These are phyloP conservation scores for Pholiota adiposa DNA, from an alignment of 1,284 basidiomycete species.

Conservation along the genomic window DNA sequence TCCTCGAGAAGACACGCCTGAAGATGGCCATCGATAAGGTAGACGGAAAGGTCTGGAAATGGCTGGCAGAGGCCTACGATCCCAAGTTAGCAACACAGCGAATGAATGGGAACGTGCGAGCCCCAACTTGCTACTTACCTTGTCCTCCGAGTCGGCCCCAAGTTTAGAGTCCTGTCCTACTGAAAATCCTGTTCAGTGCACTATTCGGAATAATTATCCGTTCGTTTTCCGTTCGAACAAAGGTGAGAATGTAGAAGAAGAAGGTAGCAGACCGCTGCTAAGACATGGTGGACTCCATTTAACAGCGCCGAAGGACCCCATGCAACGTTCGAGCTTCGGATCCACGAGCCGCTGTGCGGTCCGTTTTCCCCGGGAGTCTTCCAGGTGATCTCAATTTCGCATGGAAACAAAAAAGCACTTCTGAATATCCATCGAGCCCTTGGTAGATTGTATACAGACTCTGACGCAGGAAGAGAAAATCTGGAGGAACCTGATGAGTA, in stretches of 20 bases:
- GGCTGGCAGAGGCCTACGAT: background rate
- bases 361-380: background rate
- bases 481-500: no score
- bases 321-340: background rate
- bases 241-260: background rate
- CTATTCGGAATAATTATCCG: background rate
- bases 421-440: no score
- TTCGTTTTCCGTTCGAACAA: background rate
- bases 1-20: slow-evolving; percentile 53
- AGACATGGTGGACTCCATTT: background rate
- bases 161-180: background rate
- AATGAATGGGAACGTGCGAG: background rate
- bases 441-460: no score
- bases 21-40: slow-evolving; percentile 34
- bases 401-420: background rate
- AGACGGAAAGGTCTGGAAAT: background rate
- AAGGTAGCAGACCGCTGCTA: background rate
- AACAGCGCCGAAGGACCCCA: background rate
- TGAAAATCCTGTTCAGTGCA: background rate
- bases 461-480: no score
- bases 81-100: background rate
- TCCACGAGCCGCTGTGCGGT: background rate
- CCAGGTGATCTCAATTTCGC: background rate
- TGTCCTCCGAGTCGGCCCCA: background rate
- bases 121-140: background rate